Base-by-base conservation (phyloP, 345 rosid genomes). In the Durio zibethinus region DNA sequence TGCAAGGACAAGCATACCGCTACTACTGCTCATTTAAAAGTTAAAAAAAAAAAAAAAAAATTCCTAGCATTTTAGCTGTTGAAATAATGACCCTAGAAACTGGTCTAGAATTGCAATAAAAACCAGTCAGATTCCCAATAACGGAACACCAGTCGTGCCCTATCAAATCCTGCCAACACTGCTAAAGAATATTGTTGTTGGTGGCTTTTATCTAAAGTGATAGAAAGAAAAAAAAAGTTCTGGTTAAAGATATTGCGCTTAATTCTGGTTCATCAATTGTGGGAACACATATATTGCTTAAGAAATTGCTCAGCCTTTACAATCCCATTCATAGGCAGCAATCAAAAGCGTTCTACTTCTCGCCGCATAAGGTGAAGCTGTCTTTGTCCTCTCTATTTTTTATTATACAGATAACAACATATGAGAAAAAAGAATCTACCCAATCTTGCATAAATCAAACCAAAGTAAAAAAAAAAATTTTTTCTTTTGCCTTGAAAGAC, bases 241-340 rank as follows among this genome's bases (percentile, higher is more conserved):
- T 33, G 36, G 36, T 33, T 5, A 36, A 36, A 36, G 38, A 36
- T 36, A 4, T 4, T 5, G 43, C 43, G 67, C 74, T 77, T 78
- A 47, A 83, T 79, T 74, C 57, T 72, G 69, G 83, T 81, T 77
- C 86, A 81, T 77, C 74, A 33, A 79, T 79, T 67, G 88, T 81
- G 88, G 82, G 43, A 76, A 33, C 65, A 21, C 21, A 64, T 36
- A 60, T 31, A 71, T 52, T 27, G 52, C 20, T 31, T 63, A 72
- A 35, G 40, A 61, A 71, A 71, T 47, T 21, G 23, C 62, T 10
- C 40, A 36, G 14, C 29, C 76, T 71, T 50, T 53, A 52, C 25
- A 48, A 42, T 60, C 71, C n/a, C 70, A 62, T 75, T 65, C 43
- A 52, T 25, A 47, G 25, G 59, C 42, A 74, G 15, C 21, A 68